phyloP scores from a whole-genome alignment of 2,329 filamentous ascomycete species.

The Colletotrichum sidae region DNA sequence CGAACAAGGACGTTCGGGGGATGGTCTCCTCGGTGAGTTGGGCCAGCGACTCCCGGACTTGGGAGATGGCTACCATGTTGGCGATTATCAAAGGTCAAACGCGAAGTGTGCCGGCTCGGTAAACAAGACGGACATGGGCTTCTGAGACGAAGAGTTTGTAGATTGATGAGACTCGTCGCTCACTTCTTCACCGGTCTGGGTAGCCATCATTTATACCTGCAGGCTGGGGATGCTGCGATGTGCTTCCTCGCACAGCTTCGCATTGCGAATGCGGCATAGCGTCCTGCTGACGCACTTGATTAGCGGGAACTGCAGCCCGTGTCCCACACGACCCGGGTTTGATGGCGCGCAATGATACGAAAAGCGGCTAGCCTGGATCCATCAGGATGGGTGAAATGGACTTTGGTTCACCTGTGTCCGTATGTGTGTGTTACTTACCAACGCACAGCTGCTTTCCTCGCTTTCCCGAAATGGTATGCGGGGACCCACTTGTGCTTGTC shows the following conservation, averaged over 20 bases:
- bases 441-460: neutral
- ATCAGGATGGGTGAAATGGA: too few species aligned
- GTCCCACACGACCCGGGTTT: too few species aligned
- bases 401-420: too few species aligned
- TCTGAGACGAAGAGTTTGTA: neutral
- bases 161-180: neutral
- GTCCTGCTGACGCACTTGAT: neutral
- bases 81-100: neutral
- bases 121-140: neutral
- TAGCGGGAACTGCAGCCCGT: too few species aligned
- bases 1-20: conserved; percentile 55
- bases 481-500: neutral
- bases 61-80: conserved; percentile 49
- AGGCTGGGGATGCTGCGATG: neutral
- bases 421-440: too few species aligned
- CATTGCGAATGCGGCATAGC: conserved; percentile 13
- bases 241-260: conserved; percentile 18
- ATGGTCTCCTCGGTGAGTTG: conserved; percentile 51
- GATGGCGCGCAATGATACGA: too few species aligned
- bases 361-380: too few species aligned
- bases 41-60: conserved; percentile 53
- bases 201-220: conserved; percentile 5
- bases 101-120: neutral
- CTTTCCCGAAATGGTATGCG: conserved; percentile 29
- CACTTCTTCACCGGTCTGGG: neutral